A percentile compares a stretch with the other conserved stretches of the same genome.
Conservation (phyloP, 2,329 filamentous ascomycete species). For the Biscogniauxia mediterranea region DNA sequence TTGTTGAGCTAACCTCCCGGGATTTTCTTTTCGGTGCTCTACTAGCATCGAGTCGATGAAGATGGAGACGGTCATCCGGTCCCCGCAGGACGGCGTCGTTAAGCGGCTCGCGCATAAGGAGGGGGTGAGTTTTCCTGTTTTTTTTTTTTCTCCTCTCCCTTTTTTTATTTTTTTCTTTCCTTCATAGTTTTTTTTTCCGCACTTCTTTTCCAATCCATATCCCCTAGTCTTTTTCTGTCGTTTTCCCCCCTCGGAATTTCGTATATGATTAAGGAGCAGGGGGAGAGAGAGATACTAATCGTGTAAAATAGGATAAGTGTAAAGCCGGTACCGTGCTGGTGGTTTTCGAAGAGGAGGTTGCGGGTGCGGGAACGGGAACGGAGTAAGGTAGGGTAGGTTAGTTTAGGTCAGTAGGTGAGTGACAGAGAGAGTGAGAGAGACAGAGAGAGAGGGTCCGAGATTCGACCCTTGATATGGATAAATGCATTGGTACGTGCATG, state of each 20-base stretch:
- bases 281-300: not conserved
- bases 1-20: slow-evolving; percentile 10
- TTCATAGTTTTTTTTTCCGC: not conserved
- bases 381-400: not conserved
- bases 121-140: slow-evolving; percentile 54
- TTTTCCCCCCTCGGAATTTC: too few species aligned
- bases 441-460: too few species aligned
- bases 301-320: slow-evolving; percentile 74
- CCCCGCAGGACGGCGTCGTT: slow-evolving; percentile 69
- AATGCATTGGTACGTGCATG: too few species aligned
- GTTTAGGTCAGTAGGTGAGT: too few species aligned
- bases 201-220: not conserved
- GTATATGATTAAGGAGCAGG: not conserved
- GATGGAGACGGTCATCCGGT: slow-evolving; percentile 83
- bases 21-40: too few species aligned
- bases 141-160: too few species aligned
- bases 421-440: too few species aligned
- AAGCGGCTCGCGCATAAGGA: slow-evolving; percentile 72
- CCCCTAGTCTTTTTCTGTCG: too few species aligned
- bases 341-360: slow-evolving; percentile 63
- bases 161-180: too few species aligned
- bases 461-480: too few species aligned
- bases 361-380: slow-evolving; percentile 1
- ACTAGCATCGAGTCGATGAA: slow-evolving; percentile 80
- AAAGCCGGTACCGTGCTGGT: slow-evolving; percentile 75